Evolutionary conservation across 2,329 filamentous ascomycete genomes (phyloP).

Genomic region (Onygena corvina): DNA sequence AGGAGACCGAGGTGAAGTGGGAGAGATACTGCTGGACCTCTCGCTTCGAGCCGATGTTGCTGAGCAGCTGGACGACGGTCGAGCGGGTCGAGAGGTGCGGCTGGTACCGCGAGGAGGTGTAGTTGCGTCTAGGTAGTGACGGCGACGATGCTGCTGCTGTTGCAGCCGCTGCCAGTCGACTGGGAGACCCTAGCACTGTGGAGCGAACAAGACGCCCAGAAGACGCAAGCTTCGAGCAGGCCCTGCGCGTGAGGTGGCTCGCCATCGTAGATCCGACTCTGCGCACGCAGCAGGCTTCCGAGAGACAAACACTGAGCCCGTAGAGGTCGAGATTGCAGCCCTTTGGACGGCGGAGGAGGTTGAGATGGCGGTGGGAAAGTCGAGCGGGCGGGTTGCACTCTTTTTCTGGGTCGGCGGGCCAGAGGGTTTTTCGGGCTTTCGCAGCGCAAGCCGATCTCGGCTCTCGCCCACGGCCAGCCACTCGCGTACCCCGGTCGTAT

Average conservation of each 20-base stretch:
- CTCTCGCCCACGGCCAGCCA: no score
- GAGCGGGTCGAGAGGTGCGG: conserved; percentile 55
- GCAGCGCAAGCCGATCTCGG: no score
- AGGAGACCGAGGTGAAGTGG: conserved; percentile 92
- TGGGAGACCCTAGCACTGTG: conserved; percentile 21
- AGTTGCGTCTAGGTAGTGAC: conserved; percentile 33
- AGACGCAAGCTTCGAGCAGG: conserved; percentile 15
- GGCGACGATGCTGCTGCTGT: conserved; percentile 22
- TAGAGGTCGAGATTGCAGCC: neutral
- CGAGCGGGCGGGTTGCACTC: no score
- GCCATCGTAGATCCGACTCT: conserved; percentile 30
- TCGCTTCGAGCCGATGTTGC: conserved; percentile 89
- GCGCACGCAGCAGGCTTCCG: conserved; percentile 13
- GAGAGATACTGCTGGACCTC: conserved; percentile 96
- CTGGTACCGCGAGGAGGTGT: conserved; percentile 35
- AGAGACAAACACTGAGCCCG: no score
- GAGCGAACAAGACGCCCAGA: conserved; percentile 21
- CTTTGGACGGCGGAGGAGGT: neutral
- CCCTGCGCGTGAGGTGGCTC: conserved; percentile 36
- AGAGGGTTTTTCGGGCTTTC: no score
- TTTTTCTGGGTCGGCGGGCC: no score
- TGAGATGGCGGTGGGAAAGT: neutral
- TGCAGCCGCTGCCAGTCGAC: conserved; percentile 19
- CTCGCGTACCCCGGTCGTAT: no score
- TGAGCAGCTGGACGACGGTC: conserved; percentile 79